A percentile compares a stretch with the other conserved stretches of the same genome.
These are phyloP conservation scores for Sugiyamaella sp. DNA, from an alignment of 1,139 yeast species.

Conservation along the genomic window DNA sequence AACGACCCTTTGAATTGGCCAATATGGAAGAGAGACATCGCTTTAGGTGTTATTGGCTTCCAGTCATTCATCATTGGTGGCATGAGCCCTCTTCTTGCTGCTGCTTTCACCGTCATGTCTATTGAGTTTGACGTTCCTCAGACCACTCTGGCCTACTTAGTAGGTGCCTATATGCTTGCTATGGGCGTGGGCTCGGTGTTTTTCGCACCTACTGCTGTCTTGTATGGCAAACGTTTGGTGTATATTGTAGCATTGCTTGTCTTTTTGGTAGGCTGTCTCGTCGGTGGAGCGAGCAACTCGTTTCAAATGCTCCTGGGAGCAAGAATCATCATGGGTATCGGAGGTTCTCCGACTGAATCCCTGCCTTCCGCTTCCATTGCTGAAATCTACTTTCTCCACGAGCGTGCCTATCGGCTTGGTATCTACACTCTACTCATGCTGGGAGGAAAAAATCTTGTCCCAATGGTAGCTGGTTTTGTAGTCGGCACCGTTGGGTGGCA, in stretches of 20 bases:
- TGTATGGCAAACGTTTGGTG: conserved; percentile 61
- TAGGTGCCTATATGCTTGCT: conserved; percentile 63
- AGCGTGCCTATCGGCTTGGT: conserved; percentile 66
- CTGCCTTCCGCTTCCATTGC: conserved; percentile 65
- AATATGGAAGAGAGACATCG: conserved; percentile 58
- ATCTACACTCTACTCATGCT: conserved; percentile 61
- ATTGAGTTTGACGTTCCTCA: conserved; percentile 51
- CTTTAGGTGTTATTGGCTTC: conserved; percentile 57
- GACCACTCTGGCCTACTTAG: conserved; percentile 54
- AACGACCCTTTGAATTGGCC: conserved; percentile 82
- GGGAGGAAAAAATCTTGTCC: conserved; percentile 65
- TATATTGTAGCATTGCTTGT: conserved; percentile 55
- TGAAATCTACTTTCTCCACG: conserved; percentile 65
- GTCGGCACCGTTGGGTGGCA: conserved; percentile 55
- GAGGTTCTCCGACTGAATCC: conserved; percentile 64
- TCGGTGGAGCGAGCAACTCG: conserved; percentile 55
- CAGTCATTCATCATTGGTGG: conserved; percentile 67
- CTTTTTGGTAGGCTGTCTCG: conserved; percentile 56
- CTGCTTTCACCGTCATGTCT: conserved; percentile 53
- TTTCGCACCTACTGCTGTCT: conserved; percentile 61
- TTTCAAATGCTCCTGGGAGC: conserved; percentile 61
- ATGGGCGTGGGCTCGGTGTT: conserved; percentile 61
- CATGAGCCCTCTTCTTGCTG: conserved; percentile 62
- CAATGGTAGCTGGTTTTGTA: conserved; percentile 58
- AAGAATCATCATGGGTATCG: conserved; percentile 59